Base-by-base conservation (phyloP, 352 stramenopile species). In the Phytophthora tentaculata region DNA sequence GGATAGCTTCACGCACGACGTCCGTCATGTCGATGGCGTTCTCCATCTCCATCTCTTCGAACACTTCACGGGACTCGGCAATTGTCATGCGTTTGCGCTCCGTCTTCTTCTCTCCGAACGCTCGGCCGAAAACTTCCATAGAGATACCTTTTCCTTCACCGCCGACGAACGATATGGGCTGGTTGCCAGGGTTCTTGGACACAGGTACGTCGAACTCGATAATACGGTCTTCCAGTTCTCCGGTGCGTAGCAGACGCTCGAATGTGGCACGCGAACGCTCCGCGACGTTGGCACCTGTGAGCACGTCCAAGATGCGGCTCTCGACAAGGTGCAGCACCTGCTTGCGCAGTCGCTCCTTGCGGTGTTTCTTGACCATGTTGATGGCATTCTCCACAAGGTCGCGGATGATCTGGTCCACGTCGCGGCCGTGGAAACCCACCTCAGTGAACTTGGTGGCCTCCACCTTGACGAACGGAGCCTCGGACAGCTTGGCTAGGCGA, bases 361-460 rank as follows among this genome's bases (percentile, higher is more conserved):
- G 84, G 60, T 90, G 70, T 73, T 99, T 98, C 81, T 98, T 98
- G 9, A 97, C 97, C 78, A 99, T 89, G 61, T 95, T 95, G 69
- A 99, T 98, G 37, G 91, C 91, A 51, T 98, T 97, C 77, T 99
- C 97, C 56, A 99, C 96, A 26, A 99, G 91, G 70, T 99, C 98
- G 50, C 96, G 93, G 69, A 99, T 99, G 79, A 99, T 99, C 73
- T 98, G 89, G 84, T 99, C 98, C 14, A 99, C 97, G 79, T 99
- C 98, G n/a, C 97, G 84, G 49, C 98, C 97, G 78, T 99, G 97
- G 74, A 99, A 99, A 22, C 98, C 98, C 44, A 99, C 97, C 84
- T 99, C 98, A 2, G 98, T 99, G 77, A 99, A 99, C 84, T 99
- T 99, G 35, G 98, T 99, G 8, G 98, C 98, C 76, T 99, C 98